Percentiles rank a stretch among this genome's conserved stretches.
phyloP scores from a whole-genome alignment of 2,329 filamentous ascomycete genomes.

The Aspergillus luchuensis region DNA sequence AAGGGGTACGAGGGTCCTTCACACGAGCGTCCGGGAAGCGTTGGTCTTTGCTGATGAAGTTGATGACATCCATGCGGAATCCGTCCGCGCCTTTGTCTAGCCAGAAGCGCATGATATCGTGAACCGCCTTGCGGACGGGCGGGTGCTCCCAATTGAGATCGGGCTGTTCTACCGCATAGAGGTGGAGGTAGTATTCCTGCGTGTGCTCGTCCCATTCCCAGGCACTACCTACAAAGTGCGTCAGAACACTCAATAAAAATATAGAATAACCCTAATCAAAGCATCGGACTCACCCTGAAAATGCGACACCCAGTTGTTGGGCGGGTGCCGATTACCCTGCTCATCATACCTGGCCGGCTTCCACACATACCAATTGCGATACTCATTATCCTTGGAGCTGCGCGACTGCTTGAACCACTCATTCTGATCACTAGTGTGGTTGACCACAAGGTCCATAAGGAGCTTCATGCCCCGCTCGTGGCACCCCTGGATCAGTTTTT shows the following conservation, averaged over 20 bases:
- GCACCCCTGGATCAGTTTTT: slow-evolving; percentile 61
- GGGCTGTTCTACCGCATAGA: slow-evolving; percentile 75
- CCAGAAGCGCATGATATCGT: slow-evolving; percentile 77
- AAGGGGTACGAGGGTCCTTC: slow-evolving; percentile 22
- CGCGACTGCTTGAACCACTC: slow-evolving; percentile 70
- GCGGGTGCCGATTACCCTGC: slow-evolving; percentile 65
- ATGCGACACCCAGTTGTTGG: slow-evolving; percentile 66
- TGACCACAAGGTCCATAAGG: slow-evolving; percentile 75
- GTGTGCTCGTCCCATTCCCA: slow-evolving; percentile 70
- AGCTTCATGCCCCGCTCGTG: slow-evolving; percentile 68
- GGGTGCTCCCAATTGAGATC: slow-evolving; percentile 85
- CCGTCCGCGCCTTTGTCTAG: slow-evolving; percentile 71
- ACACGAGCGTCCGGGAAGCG: slow-evolving; percentile 52
- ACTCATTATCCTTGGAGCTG: slow-evolving; percentile 62
- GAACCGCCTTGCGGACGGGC: slow-evolving; percentile 68
- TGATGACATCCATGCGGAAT: slow-evolving; percentile 75
- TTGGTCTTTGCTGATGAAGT: slow-evolving; percentile 68
- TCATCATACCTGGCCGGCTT: slow-evolving; percentile 55
- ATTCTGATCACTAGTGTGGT: slow-evolving; percentile 73
- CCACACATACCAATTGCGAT: slow-evolving; percentile 70
- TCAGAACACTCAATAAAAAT: not conserved
- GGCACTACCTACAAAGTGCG: slow-evolving; percentile 34
- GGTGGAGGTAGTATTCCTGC: slow-evolving; percentile 72
- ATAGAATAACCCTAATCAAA: not conserved
- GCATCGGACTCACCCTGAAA: slow-evolving; percentile 24